Conservation (phyloP, 2,329 filamentous ascomycete genomes). For the Verticillium zaregamsianum region DNA sequence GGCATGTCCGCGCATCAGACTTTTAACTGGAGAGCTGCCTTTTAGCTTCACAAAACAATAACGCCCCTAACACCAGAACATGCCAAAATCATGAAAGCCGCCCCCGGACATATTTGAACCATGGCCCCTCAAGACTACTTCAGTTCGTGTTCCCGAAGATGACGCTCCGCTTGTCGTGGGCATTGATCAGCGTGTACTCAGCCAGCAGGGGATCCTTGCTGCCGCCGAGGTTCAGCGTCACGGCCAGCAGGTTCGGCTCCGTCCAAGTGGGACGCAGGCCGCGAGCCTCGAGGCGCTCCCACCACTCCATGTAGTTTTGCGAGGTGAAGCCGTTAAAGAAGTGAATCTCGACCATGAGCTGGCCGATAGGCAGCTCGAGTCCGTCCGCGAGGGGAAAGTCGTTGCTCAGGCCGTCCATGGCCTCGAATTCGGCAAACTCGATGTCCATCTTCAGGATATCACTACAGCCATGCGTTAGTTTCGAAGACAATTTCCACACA, state of each 20-base stretch:
- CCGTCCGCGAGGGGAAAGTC: conserved; percentile 14
- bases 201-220: conserved; percentile 12
- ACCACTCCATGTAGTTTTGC: conserved; percentile 15
- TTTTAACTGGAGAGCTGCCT: too few species aligned
- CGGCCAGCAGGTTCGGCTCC: conserved; percentile 17
- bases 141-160: conserved; percentile 5
- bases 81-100: neutral
- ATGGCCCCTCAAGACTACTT: neutral
- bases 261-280: conserved; percentile 19
- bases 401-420: conserved; percentile 19
- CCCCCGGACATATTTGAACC: neutral
- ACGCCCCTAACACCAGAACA: neutral
- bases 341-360: conserved; percentile 16
- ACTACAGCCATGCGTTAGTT: conserved; percentile 7
- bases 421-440: conserved; percentile 29
- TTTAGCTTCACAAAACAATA: too few species aligned
- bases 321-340: conserved; percentile 8
- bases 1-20: too few species aligned
- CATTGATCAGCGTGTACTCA: conserved; percentile 19
- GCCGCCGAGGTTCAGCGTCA: conserved; percentile 10
- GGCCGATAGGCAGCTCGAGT: conserved; percentile 13
- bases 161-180: conserved; percentile 12
- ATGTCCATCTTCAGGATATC: conserved; percentile 37
- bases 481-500: neutral
- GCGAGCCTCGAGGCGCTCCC: conserved; percentile 17